A percentile compares a stretch with the other conserved stretches of the same genome.
Conservation (phyloP, 2,329 filamentous ascomycete genomes). For the Corynespora cassiicola region DNA sequence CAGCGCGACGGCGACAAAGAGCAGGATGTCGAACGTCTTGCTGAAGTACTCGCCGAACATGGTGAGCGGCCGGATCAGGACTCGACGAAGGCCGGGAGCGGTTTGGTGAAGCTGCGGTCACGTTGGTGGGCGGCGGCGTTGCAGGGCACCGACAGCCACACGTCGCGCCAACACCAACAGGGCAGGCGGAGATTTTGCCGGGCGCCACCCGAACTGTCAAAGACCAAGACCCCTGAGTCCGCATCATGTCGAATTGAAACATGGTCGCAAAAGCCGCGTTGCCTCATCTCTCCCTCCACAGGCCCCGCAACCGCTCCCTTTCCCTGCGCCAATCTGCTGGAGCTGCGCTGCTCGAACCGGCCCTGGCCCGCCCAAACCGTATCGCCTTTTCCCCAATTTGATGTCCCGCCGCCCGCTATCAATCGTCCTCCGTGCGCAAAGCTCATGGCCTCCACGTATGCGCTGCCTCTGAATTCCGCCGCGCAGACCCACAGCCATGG, state of each 20-base stretch:
- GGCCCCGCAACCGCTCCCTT: no score
- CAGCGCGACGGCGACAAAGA: slow-evolving; percentile 48
- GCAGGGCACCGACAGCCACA: no score
- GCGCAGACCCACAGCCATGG: slow-evolving; percentile 43
- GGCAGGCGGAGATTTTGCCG: no score
- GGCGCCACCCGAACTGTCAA: no score
- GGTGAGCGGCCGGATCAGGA: no score
- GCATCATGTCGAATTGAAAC: background rate
- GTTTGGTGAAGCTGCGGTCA: no score
- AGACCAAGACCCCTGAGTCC: slow-evolving; percentile 27
- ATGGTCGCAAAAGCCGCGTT: slow-evolving; percentile 13
- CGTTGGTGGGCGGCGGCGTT: no score
- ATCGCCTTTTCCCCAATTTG: background rate
- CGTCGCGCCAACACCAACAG: no score
- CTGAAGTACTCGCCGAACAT: slow-evolving; percentile 43
- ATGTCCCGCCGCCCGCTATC: slow-evolving; percentile 16
- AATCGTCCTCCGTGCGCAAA: slow-evolving; percentile 23
- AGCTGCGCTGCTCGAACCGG: background rate
- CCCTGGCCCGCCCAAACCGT: background rate
- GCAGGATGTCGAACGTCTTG: slow-evolving; percentile 41
- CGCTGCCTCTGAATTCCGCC: slow-evolving; percentile 45
- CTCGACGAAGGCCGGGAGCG: no score
- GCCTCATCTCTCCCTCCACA: slow-evolving; percentile 15
- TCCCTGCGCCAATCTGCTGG: no score
- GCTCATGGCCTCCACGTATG: slow-evolving; percentile 54